A percentile compares a stretch with the other conserved stretches of the same genome.
Conservation (phyloP, 2,329 filamentous ascomycete species). For the Sordariomycetes sp. region DNA sequence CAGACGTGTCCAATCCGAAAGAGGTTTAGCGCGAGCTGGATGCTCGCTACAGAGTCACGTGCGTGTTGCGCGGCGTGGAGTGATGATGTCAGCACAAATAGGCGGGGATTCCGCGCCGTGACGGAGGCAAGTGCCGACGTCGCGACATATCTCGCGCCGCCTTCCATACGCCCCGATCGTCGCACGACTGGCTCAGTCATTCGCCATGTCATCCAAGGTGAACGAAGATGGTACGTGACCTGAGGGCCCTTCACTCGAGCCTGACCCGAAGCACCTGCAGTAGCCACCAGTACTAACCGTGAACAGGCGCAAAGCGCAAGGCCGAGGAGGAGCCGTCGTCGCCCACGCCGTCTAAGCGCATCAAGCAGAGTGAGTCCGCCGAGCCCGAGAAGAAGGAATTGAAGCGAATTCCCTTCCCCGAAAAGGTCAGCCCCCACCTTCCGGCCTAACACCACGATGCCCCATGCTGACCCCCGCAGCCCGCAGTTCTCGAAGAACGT, state of each 20-base stretch:
- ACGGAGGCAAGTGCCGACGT: background rate
- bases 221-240: constrained; percentile 1
- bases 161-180: background rate
- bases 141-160: background rate
- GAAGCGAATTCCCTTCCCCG: constrained; percentile 71
- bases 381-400: constrained; percentile 38
- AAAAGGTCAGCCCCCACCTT: constrained; percentile 47
- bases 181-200: background rate
- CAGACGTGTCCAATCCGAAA: constrained; percentile 5
- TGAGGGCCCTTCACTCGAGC: background rate
- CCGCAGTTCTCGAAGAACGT: constrained; percentile 85
- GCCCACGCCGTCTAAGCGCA: constrained; percentile 49
- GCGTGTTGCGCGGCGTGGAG: background rate
- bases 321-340: constrained; percentile 52
- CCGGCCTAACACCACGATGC: background rate
- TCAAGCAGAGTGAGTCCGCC: constrained; percentile 36
- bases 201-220: constrained; percentile 1
- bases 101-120: background rate
- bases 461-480: constrained; percentile 28
- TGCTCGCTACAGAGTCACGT: background rate
- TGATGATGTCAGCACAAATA: background rate
- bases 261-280: background rate
- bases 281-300: background rate
- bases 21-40: background rate
- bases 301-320: constrained; percentile 54